Conservation (phyloP, 169 alveolate species). For the Eimeria necatrix region DNA sequence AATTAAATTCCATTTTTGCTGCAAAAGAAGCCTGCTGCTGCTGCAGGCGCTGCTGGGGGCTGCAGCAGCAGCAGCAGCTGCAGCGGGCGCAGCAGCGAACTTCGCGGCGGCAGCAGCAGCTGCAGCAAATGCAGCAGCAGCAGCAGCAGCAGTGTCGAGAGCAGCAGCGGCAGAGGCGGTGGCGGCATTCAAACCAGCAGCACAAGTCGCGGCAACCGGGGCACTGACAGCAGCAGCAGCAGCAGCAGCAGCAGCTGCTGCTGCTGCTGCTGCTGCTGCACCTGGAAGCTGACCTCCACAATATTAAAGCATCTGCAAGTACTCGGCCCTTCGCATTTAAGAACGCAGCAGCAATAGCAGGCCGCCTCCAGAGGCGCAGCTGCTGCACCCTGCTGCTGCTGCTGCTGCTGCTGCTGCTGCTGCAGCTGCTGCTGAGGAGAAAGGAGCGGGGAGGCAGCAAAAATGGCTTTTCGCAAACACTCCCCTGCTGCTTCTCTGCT, state of each 20-base stretch:
- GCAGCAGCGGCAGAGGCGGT: slow-evolving; percentile 15
- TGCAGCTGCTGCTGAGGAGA: slow-evolving; percentile 27
- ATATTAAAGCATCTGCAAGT: slow-evolving; percentile 15
- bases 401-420: slow-evolving; percentile 66
- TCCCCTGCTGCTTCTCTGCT: background rate
- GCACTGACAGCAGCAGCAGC: slow-evolving; percentile 38
- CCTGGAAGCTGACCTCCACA: slow-evolving; percentile 27
- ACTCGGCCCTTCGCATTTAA: slow-evolving; percentile 57
- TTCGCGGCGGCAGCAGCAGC: background rate
- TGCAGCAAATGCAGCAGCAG: background rate
- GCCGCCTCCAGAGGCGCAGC: slow-evolving; percentile 66
- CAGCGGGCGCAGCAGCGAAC: background rate
- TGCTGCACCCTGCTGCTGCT: slow-evolving; percentile 34
- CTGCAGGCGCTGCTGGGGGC: background rate
- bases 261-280: background rate
- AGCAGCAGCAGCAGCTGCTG: slow-evolving; percentile 12
- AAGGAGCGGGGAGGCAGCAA: slow-evolving; percentile 17
- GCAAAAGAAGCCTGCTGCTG: too few species aligned
- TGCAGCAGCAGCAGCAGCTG: background rate
- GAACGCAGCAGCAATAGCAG: slow-evolving; percentile 32
- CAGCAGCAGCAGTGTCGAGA: background rate
- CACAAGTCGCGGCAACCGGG: background rate
- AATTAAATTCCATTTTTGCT: too few species aligned
- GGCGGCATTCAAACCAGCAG: background rate
- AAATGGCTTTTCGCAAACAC: background rate